Evolutionary conservation across 257 asterid species (phyloP).

Genomic region (Anisodus acutangulus): DNA sequence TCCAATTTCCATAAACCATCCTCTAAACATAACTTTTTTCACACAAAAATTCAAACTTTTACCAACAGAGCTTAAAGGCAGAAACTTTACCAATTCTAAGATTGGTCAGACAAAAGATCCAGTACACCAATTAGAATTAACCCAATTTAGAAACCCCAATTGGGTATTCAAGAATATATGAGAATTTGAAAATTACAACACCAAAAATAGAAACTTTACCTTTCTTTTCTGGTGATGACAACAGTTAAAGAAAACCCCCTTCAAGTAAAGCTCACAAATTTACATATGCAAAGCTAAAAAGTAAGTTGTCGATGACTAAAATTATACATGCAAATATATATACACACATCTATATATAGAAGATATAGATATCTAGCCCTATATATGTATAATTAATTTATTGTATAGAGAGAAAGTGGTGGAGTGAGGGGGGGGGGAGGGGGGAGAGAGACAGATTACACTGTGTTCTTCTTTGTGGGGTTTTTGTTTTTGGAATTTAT

Average conservation of each 20-base stretch:
- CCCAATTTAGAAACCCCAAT: conserved; percentile 35
- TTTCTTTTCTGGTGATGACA: conserved; percentile 25
- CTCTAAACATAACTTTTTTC: background rate
- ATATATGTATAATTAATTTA: no score
- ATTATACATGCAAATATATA: background rate
- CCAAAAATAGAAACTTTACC: conserved; percentile 6
- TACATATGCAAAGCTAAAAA: conserved; percentile 5
- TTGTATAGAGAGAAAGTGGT: background rate
- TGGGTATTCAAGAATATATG: conserved; percentile 13
- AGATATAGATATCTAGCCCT: background rate
- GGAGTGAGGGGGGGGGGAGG: background rate
- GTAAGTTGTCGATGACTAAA: background rate
- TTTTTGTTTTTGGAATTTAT: conserved; percentile 28
- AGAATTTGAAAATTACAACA: background rate
- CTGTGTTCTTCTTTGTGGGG: background rate
- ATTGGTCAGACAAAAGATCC: conserved; percentile 12
- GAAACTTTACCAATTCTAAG: background rate
- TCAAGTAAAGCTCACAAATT: conserved; percentile 21
- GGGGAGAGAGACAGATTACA: background rate
- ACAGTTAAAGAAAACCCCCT: background rate
- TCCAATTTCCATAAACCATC: background rate
- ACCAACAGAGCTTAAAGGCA: background rate
- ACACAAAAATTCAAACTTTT: background rate
- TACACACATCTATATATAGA: background rate
- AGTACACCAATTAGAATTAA: background rate